Conservation (phyloP, 2,329 filamentous ascomycete species). For the Salinomyces thailandicus region DNA sequence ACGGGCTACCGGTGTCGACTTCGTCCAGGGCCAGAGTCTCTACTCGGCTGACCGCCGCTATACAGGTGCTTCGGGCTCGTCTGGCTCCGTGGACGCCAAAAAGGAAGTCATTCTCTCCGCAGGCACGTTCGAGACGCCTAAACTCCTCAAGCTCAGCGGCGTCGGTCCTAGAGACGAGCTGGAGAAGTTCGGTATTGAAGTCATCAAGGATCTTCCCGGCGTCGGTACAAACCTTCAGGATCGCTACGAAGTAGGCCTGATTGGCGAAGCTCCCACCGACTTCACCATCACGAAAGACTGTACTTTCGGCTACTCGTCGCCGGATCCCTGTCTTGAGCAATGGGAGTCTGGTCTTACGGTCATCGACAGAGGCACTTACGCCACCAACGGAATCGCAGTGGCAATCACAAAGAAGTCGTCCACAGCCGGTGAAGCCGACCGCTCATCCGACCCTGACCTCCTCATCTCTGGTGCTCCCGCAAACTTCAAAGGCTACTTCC, state of each 20-base stretch:
- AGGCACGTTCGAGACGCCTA: constrained; percentile 53
- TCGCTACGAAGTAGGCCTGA: constrained; percentile 45
- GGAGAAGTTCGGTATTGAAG: constrained; percentile 40
- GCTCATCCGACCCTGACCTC: constrained; percentile 32
- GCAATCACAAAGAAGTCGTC: constrained; percentile 34
- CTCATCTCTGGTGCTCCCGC: constrained; percentile 47
- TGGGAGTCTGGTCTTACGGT: constrained; percentile 30
- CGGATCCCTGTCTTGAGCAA: constrained; percentile 34
- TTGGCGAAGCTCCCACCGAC: constrained; percentile 32
- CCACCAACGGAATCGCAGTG: constrained; percentile 45
- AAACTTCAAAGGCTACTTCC: constrained; percentile 30
- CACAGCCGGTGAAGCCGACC: constrained; percentile 33
- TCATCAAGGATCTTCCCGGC: constrained; percentile 47
- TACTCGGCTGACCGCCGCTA: constrained; percentile 31
- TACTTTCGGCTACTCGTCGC: constrained; percentile 23
- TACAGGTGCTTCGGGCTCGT: constrained; percentile 23
- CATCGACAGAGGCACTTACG: constrained; percentile 33
- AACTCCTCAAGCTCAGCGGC: constrained; percentile 54
- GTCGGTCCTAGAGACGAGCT: constrained; percentile 47
- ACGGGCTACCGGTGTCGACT: constrained; percentile 37
- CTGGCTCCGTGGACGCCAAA: constrained; percentile 33
- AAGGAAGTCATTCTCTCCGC: constrained; percentile 38
- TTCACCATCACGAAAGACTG: constrained; percentile 15
- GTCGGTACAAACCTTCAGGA: constrained; percentile 56
- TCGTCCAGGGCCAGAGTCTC: constrained; percentile 30